A percentile compares a stretch with the other conserved stretches of the same genome.
Evolutionary conservation across 2,329 filamentous ascomycete species (phyloP).

Genomic region (Cladosporium oxysporum): DNA sequence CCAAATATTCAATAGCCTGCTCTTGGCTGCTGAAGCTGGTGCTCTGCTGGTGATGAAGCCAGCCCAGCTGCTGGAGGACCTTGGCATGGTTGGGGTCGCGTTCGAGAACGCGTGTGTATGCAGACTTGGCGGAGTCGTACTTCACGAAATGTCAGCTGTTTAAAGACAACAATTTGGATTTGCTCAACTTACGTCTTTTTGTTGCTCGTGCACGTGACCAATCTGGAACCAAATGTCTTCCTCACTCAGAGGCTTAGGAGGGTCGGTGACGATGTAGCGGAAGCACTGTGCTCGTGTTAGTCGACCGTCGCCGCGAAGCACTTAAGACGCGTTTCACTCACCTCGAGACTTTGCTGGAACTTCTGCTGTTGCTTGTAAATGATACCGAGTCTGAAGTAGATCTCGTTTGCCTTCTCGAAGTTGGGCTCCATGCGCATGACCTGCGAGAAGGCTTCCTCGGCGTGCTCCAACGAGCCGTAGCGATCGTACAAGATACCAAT

Average conservation of each 20-base stretch:
- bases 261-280: constrained; percentile 93
- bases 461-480: constrained; percentile 94
- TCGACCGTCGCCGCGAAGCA: constrained; percentile 21
- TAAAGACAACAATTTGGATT: not conserved
- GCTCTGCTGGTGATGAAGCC: constrained; percentile 96
- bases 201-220: constrained; percentile 96
- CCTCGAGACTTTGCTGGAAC: constrained; percentile 87
- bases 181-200: constrained; percentile 79
- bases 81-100: constrained; percentile 96
- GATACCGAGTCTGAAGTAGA: constrained; percentile 98
- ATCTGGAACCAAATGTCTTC: constrained; percentile 99
- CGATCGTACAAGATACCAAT: constrained; percentile 97
- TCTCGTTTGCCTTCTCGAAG: constrained; percentile 98
- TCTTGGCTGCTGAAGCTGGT: constrained; percentile 89
- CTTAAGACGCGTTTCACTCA: constrained; percentile 42
- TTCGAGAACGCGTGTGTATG: constrained; percentile 90
- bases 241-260: constrained; percentile 87
- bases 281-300: constrained; percentile 70
- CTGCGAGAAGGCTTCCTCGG: constrained; percentile 96
- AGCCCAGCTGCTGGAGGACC: constrained; percentile 94
- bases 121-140: constrained; percentile 91
- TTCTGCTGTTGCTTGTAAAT: constrained; percentile 99
- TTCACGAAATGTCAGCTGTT: constrained; percentile 45
- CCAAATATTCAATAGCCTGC: constrained; percentile 92
- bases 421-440: constrained; percentile 98